Conservation (phyloP, 2,329 filamentous ascomycete genomes). For the Neonectria neomacrospora region DNA sequence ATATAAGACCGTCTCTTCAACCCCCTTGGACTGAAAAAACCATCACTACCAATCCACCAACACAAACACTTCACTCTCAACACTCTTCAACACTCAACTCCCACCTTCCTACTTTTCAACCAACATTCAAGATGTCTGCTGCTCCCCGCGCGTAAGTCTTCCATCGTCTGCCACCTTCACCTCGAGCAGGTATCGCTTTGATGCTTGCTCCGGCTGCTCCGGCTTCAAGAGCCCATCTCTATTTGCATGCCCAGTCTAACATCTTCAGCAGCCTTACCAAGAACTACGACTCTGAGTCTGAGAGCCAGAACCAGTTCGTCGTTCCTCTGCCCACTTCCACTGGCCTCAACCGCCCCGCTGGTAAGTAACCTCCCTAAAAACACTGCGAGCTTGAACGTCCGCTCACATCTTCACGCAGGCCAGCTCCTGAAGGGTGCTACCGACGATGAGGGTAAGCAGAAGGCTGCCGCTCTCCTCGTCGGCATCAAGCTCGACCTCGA, state of each 20-base stretch:
- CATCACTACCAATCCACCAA: constrained; percentile 37
- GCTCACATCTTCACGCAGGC: constrained; percentile 48
- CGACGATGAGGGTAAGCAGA: constrained; percentile 67
- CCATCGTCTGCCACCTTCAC: not conserved
- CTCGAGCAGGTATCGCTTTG: not conserved
- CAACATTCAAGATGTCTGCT: constrained; percentile 44
- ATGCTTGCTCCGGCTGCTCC: constrained; percentile 10
- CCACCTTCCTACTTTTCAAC: constrained; percentile 16
- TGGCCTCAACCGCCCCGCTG: constrained; percentile 49
- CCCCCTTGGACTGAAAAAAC: constrained; percentile 16
- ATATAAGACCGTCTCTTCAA: constrained; percentile 40
- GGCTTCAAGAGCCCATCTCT: constrained; percentile 11
- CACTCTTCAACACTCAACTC: constrained; percentile 37
- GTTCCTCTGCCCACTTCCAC: constrained; percentile 48
- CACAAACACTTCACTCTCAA: not conserved
- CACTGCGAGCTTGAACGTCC: not conserved
- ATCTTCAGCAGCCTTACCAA: constrained; percentile 38
- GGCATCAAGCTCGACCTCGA: constrained; percentile 73
- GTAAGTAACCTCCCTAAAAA: constrained; percentile 38
- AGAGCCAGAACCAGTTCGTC: constrained; percentile 41
- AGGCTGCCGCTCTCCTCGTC: constrained; percentile 66
- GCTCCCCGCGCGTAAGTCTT: constrained; percentile 41
- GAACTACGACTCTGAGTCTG: constrained; percentile 43
- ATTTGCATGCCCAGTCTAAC: constrained; percentile 25
- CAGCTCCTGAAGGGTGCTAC: constrained; percentile 67